Base-by-base conservation (phyloP, 805 yeast genomes). In the Citeromyces nyonsensis region DNA sequence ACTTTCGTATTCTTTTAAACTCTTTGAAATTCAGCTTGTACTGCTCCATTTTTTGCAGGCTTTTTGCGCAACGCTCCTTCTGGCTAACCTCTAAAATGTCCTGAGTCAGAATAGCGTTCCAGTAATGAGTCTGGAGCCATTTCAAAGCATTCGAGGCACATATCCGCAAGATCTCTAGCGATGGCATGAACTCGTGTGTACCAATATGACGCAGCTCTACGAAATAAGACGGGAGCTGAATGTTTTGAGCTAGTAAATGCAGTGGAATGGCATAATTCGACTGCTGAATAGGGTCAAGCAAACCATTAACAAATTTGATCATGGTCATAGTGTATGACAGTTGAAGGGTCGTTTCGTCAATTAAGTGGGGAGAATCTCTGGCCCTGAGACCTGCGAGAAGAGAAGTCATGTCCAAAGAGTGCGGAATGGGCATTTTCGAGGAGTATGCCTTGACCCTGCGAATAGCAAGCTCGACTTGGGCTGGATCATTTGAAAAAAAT, bases 191-290 rank as follows among this genome's bases (percentile, higher is more conserved):
- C 44, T 88, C 97, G 51, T 91, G 98, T 0, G 98, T 88, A 4
- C 93, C 86, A 44, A 71, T 68, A 51, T 91, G 97, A 35, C 98
- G 63, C 22, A 84, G 48, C 45, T 91, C 98, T 1, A 91, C 98
- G 51, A 91, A 84, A 44, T 67, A 68, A 24, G 75, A 61, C 0
- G 97, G 95, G 15, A 91, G 57, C 2, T 69, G 66, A 14, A 82
- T 52, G 29, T 66, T 64, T 33, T 58, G 65, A 1, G 97, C 97
- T 15, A 91, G 53, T 5, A 64, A 62, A 39, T 79, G 78, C 42
- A 91, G 55, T 5, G 96, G 86, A 10, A 79, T 67, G 0, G 95
- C 95, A 47, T 57, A 76, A 29, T 63, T 68, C 1, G 85, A 69
- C 43, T 75, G 81, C 51, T 91, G 98, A 31, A 66, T 66, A 0